phyloP scores from a whole-genome alignment of 257 asterid genomes.

The Mitragyna speciosa region DNA sequence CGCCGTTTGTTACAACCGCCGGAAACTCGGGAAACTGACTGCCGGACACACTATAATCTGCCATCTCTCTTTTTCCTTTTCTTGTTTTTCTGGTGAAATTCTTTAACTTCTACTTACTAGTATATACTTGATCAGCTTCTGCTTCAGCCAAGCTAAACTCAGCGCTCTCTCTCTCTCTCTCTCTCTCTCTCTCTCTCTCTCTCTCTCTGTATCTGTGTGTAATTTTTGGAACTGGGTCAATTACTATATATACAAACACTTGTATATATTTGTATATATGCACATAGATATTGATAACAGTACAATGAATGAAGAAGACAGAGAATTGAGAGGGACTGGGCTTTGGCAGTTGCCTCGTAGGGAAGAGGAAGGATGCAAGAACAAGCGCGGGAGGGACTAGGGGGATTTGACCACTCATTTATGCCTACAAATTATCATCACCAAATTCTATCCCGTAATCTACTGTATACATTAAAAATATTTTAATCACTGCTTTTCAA shows the following conservation, averaged over 20 bases:
- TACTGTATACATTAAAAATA: too few relatives aligned
- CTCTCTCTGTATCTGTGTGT: neutral
- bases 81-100: neutral
- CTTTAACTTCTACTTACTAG: too few relatives aligned
- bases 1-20: conserved; percentile 68
- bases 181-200: neutral
- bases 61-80: too few relatives aligned
- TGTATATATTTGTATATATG: neutral
- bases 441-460: too few relatives aligned
- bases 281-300: neutral
- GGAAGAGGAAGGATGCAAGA: conserved; percentile 1
- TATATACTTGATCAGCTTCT: too few relatives aligned
- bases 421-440: neutral
- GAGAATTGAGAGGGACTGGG: neutral
- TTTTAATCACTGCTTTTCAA: too few relatives aligned
- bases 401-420: conserved; percentile 8
- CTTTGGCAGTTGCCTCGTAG: conserved; percentile 1
- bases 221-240: neutral
- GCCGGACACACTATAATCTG: conserved; percentile 38
- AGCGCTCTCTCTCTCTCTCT: too few relatives aligned
- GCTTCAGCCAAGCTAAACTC: too few relatives aligned
- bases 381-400: neutral
- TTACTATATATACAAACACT: neutral
- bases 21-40: conserved; percentile 72
- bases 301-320: neutral